phyloP scores from a whole-genome alignment of 192 early-diverging fungal genomes.

The Glomus cerebriforme region DNA sequence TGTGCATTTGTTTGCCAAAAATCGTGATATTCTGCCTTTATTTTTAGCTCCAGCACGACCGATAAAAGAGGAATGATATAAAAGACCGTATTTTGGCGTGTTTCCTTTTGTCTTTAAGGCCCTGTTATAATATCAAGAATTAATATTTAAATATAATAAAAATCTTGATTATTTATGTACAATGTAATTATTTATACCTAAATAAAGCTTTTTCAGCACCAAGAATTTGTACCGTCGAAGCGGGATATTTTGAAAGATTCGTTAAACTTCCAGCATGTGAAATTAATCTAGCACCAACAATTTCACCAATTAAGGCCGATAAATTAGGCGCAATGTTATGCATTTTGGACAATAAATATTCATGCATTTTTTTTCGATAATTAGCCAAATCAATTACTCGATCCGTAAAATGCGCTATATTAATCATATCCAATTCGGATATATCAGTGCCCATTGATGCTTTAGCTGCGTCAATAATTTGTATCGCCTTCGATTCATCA shows the following conservation, averaged over 20 bases:
- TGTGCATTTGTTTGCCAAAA: constrained; percentile 97
- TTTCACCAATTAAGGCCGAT: constrained; percentile 91
- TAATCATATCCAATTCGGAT: constrained; percentile 91
- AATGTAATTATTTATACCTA: constrained; percentile 47
- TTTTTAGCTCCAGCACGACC: constrained; percentile 95
- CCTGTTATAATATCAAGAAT: constrained; percentile 33
- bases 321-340: constrained; percentile 95
- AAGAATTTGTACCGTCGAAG: constrained; percentile 96
- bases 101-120: constrained; percentile 96
- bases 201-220: constrained; percentile 99
- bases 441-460: constrained; percentile 99
- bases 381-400: constrained; percentile 89
- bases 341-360: constrained; percentile 96
- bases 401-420: constrained; percentile 92
- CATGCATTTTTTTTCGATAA: constrained; percentile 91
- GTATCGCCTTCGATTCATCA: constrained; percentile 80
- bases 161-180: neutral
- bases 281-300: constrained; percentile 96
- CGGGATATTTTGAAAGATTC: constrained; percentile 96
- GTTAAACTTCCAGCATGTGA: constrained; percentile 95
- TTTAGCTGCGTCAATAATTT: constrained; percentile 91
- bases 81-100: constrained; percentile 97
- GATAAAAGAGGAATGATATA: constrained; percentile 96
- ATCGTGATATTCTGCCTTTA: constrained; percentile 95
- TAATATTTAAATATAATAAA: neutral